Base-by-base conservation (phyloP, 176 grass and related monocot genomes). In the Stipa capillata region DNA sequence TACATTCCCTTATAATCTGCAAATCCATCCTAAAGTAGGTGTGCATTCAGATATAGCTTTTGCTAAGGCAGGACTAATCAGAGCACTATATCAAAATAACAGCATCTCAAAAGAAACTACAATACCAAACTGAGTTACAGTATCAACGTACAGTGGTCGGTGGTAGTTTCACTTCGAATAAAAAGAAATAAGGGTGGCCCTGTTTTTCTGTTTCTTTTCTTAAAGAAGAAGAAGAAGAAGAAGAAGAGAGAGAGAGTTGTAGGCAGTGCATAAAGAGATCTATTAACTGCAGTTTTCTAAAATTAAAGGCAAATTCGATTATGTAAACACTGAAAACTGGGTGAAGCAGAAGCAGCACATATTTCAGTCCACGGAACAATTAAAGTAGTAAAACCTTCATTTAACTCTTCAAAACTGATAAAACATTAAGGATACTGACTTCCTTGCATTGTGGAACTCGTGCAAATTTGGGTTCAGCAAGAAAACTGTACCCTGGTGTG, bases 401-500 rank as follows among this genome's bases (percentile, higher is more conserved):
- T n/a, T 41, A 9, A 76, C 68, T 69, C 18, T 36, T 65, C 11
- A 50, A 65, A 65, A 55, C 5, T 39, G 84, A 78, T 57, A 74
- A 33, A 61, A 60, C 1, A 51, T 40, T 27, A 65, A 54, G 50
- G 23, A 40, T 42, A 54, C 23, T 59, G 67, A 53, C 47, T 55
- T 55, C 8, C 57, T 29, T 65, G 36, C 27, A 53, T 87, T 54
- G 25, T 2, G 5, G 29, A 72, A 83, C 23, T 73, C 51, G 4
- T 57, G 11, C 24, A 72, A 45, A 27, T 20, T n/a, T 35, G 25
- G 45, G 48, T 52, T 53, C 51, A 76, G 24, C 6, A 70, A 84
- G 33, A 82, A 62, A 52, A 50, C 8, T 51, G 72, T 90, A 94
- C 95, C 91, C 85, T 92, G 25, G 90, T 83, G 73, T 94, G 92